These are phyloP conservation scores for Dentipellis sp. DNA, from an alignment of 768 basidiomycete genomes.

Conservation along the genomic window DNA sequence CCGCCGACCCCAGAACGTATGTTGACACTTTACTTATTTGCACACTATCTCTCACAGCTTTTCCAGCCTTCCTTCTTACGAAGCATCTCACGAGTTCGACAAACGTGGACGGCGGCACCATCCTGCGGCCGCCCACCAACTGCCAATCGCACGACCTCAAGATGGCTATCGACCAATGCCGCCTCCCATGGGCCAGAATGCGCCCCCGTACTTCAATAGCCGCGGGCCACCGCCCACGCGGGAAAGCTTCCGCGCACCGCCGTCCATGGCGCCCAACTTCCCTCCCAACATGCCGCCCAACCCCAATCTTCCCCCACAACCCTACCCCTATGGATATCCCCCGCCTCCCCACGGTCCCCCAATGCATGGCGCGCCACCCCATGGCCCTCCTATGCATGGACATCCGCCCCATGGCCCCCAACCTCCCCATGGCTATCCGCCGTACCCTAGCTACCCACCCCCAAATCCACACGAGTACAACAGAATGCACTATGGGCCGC, in stretches of 20 bases:
- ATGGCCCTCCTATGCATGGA: neutral
- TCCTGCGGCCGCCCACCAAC: constrained; percentile 14
- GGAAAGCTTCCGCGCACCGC: constrained; percentile 14
- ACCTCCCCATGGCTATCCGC: constrained; percentile 9
- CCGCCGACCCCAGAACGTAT: constrained; percentile 77
- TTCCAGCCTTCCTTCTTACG: constrained; percentile 60
- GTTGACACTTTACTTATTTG: constrained; percentile 14
- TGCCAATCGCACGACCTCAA: constrained; percentile 2
- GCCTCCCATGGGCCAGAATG: constrained; percentile 11
- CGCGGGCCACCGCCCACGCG: constrained; percentile 8
- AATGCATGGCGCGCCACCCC: neutral
- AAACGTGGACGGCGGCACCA: constrained; percentile 52
- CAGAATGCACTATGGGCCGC: constrained; percentile 21
- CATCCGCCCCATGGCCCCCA: neutral
- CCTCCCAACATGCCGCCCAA: constrained; percentile 6
- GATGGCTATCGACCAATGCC: constrained; percentile 17
- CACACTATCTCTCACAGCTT: neutral
- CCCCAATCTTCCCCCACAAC: neutral
- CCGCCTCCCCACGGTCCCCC: neutral
- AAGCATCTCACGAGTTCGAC: constrained; percentile 79
- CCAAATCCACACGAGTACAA: constrained; percentile 11
- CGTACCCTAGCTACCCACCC: constrained; percentile 5
- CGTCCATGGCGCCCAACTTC: constrained; percentile 13
- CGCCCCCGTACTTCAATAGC: constrained; percentile 2
- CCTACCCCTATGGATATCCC: neutral